These are phyloP conservation scores for Colletotrichum australisinense DNA, from an alignment of 2,329 filamentous ascomycete species.

Conservation along the genomic window DNA sequence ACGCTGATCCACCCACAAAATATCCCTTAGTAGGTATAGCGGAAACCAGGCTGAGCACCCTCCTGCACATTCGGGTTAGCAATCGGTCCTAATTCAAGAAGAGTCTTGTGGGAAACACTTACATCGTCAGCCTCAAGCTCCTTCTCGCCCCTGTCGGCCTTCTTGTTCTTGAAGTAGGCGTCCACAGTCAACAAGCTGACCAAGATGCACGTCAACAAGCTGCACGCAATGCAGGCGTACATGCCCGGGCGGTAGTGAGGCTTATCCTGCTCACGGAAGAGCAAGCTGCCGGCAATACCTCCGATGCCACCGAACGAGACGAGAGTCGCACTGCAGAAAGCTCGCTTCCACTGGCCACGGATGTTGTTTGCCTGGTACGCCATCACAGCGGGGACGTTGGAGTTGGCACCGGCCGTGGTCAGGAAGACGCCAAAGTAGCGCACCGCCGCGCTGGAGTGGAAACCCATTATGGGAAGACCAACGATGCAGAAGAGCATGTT, in stretches of 20 bases:
- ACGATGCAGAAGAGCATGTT: conserved; percentile 76
- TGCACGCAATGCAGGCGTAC: conserved; percentile 65
- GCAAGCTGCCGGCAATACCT: conserved; percentile 79
- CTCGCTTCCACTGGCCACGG: conserved; percentile 89
- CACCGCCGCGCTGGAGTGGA: conserved; percentile 63
- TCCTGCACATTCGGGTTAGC: conserved; percentile 30
- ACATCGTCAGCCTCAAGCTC: conserved; percentile 63
- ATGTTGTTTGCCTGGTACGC: conserved; percentile 91
- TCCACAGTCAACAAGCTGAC: conserved; percentile 53
- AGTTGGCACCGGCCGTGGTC: conserved; percentile 80
- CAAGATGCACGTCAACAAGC: conserved; percentile 57
- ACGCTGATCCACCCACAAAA: not conserved
- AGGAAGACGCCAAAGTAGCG: conserved; percentile 83
- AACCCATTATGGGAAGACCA: conserved; percentile 80
- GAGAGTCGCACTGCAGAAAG: conserved; percentile 80
- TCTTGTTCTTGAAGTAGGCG: conserved; percentile 57
- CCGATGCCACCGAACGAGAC: conserved; percentile 83
- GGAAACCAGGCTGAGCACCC: conserved; percentile 43
- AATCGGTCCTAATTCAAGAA: not conserved
- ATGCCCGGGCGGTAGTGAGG: conserved; percentile 66
- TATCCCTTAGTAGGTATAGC: conserved; percentile 46
- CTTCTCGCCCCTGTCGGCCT: conserved; percentile 65
- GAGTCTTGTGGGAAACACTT: conserved; percentile 42
- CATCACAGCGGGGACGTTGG: conserved; percentile 80
- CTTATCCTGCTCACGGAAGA: conserved; percentile 72